Conservation (phyloP, 306 rosid species). For the Nissolia schottii region DNA sequence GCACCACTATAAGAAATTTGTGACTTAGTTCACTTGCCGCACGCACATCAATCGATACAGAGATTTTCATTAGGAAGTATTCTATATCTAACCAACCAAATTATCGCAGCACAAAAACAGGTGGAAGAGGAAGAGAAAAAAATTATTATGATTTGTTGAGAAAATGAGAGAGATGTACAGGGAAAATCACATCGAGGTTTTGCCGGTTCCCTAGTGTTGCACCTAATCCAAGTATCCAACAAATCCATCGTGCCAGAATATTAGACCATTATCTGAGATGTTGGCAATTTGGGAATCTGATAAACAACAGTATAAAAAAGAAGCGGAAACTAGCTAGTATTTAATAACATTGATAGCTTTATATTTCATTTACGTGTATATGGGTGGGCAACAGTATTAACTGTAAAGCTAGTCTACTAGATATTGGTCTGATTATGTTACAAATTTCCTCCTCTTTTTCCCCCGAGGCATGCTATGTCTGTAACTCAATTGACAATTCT, state of each 20-base stretch:
- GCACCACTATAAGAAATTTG: conserved; percentile 17
- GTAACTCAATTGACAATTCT: too few relatives aligned
- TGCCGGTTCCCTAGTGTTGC: neutral
- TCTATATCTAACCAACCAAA: conserved; percentile 22
- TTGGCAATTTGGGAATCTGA: neutral
- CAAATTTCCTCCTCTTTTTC: too few relatives aligned
- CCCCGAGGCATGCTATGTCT: too few relatives aligned
- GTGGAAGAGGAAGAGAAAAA: neutral
- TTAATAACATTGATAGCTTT: neutral
- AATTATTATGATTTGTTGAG: conserved; percentile 26
- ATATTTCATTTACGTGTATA: too few relatives aligned
- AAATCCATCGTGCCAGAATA: conserved; percentile 22
- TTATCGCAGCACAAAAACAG: neutral
- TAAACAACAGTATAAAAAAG: neutral
- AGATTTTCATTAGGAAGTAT: neutral
- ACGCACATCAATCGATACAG: neutral
- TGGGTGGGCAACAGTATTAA: too few relatives aligned
- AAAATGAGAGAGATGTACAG: conserved; percentile 1
- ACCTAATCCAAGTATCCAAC: conserved; percentile 34
- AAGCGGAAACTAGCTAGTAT: neutral
- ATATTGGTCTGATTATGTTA: too few relatives aligned
- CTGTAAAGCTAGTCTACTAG: too few relatives aligned
- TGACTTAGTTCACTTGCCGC: conserved; percentile 21
- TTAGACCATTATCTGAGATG: neutral
- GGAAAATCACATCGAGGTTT: neutral